phyloP scores from a whole-genome alignment of 2,329 filamentous ascomycete genomes.

The Teratosphaeria zuluensis region DNA sequence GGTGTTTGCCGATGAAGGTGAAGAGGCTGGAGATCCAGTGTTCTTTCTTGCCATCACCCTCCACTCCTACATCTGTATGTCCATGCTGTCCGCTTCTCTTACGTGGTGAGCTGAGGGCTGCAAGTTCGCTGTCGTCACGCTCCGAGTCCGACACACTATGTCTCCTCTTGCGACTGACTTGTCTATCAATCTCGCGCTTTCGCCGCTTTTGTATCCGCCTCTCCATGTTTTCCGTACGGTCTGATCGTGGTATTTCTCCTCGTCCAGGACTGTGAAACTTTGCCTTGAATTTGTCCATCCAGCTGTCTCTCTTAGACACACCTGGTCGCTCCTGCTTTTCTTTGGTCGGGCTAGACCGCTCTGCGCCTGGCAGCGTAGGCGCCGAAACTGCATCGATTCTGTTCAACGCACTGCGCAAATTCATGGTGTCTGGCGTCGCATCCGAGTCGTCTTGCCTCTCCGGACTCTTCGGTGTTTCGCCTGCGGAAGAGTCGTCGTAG shows the following conservation, averaged over 20 bases:
- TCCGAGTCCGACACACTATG: constrained; percentile 22
- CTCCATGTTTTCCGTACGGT: constrained; percentile 30
- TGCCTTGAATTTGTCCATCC: constrained; percentile 15
- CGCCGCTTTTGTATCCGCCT: constrained; percentile 25
- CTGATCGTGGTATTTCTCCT: constrained; percentile 25
- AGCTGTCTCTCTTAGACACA: constrained; percentile 16
- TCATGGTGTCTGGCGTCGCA: constrained; percentile 18
- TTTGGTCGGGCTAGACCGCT: constrained; percentile 25
- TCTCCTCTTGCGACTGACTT: constrained; percentile 14
- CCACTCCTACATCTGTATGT: constrained; percentile 5
- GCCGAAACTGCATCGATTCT: constrained; percentile 11
- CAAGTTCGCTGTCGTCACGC: constrained; percentile 19
- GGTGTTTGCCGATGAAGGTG: constrained; percentile 54
- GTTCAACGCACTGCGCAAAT: constrained; percentile 14
- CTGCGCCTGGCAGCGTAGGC: constrained; percentile 11
- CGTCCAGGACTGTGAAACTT: constrained; percentile 29
- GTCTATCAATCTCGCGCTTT: constrained; percentile 17
- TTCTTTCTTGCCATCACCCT: constrained; percentile 8
- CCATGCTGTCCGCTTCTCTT: constrained; percentile 15
- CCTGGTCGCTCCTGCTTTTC: constrained; percentile 14
- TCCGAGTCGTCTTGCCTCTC: constrained; percentile 29
- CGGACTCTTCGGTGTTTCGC: constrained; percentile 40
- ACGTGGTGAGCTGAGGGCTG: constrained; percentile 8
- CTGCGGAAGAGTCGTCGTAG: constrained; percentile 36
- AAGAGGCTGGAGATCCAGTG: constrained; percentile 40